A percentile compares a stretch with the other conserved stretches of the same genome.
phyloP scores from a whole-genome alignment of 768 basidiomycete species.

The Butyriboletus loyo region DNA sequence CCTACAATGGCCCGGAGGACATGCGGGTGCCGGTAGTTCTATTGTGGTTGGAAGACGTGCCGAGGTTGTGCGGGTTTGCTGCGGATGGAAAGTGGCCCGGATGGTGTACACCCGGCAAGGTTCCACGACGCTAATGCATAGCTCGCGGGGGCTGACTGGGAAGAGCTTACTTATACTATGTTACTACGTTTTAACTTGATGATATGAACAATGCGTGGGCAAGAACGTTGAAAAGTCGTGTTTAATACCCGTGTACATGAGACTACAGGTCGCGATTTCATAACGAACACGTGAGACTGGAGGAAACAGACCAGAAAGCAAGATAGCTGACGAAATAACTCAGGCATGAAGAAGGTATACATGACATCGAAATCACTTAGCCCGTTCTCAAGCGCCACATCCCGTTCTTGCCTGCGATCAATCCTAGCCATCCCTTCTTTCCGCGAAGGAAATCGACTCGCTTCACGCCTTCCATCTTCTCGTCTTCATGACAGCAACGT shows the following conservation, averaged over 20 bases:
- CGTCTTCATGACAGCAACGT: slow-evolving; percentile 39
- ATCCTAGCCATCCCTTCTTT: slow-evolving; percentile 50
- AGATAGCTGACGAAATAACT: background rate
- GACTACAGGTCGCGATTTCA: background rate
- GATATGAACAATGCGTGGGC: background rate
- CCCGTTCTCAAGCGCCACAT: slow-evolving; percentile 65
- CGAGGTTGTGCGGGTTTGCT: slow-evolving; percentile 19
- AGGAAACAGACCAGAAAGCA: background rate
- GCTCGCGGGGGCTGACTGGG: background rate
- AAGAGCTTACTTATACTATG: background rate
- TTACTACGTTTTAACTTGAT: background rate
- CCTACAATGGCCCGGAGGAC: background rate
- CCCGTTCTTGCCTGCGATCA: slow-evolving; percentile 52
- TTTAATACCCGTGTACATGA: slow-evolving; percentile 4
- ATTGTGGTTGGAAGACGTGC: slow-evolving; percentile 20
- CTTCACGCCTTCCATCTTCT: slow-evolving; percentile 44
- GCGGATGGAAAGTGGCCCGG: slow-evolving; percentile 22
- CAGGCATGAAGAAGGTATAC: background rate
- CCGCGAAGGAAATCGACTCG: slow-evolving; percentile 61
- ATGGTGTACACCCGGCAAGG: slow-evolving; percentile 17
- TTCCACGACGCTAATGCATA: background rate
- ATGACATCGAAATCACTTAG: slow-evolving; percentile 11
- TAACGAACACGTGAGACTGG: background rate
- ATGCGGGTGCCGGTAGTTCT: slow-evolving; percentile 10
- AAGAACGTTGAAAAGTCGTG: background rate